These are phyloP conservation scores for Magnusiomyces magnusii DNA, from an alignment of 1,139 yeast genomes.

Conservation along the genomic window DNA sequence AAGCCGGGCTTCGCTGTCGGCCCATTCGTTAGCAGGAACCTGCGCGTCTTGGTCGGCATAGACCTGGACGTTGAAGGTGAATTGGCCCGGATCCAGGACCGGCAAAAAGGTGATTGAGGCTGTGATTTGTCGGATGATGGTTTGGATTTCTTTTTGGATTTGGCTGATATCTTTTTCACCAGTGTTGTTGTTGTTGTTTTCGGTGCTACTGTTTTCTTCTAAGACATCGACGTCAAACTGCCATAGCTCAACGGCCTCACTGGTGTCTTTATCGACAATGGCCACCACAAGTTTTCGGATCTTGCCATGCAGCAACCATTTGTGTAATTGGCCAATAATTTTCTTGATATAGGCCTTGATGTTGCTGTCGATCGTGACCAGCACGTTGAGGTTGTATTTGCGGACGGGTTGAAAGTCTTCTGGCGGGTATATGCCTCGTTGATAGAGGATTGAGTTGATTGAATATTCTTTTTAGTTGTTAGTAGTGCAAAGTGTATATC, in stretches of 20 bases:
- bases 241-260: conserved; percentile 78
- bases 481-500: not conserved
- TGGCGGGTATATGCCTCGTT: conserved; percentile 83
- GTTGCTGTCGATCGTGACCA: conserved; percentile 70
- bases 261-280: conserved; percentile 57
- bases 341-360: conserved; percentile 60
- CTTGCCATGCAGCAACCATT: conserved; percentile 71
- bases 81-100: conserved; percentile 48
- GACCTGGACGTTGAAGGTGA: conserved; percentile 81
- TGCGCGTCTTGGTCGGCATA: conserved; percentile 68
- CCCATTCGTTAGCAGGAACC: conserved; percentile 74
- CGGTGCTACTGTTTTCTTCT: conserved; percentile 15
- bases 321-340: conserved; percentile 68
- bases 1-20: conserved; percentile 61
- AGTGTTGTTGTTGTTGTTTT: not conserved
- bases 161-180: conserved; percentile 37
- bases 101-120: conserved; percentile 86
- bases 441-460: conserved; percentile 73
- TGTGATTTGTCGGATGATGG: conserved; percentile 81
- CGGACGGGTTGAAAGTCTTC: conserved; percentile 77
- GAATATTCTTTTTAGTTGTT: conserved; percentile 44
- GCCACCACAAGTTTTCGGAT: conserved; percentile 65
- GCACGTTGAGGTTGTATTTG: conserved; percentile 72
- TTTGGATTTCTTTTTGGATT: conserved; percentile 70
- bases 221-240: conserved; percentile 58